phyloP scores from a whole-genome alignment of 2,329 filamentous ascomycete species.

The Alternaria triticina region DNA sequence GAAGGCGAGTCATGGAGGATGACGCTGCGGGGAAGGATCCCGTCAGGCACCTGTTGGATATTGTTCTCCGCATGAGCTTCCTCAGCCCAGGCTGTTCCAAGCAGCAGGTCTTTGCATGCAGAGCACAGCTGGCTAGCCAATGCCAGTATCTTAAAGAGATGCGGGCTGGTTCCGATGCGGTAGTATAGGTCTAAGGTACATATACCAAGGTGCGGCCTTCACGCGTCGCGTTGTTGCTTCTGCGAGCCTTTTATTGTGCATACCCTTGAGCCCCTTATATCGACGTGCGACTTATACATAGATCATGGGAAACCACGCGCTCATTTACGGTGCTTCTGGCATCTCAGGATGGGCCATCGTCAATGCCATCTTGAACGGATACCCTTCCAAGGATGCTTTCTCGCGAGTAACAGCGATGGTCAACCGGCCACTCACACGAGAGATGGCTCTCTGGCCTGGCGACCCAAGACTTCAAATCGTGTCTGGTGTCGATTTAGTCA shows the following conservation, averaged over 20 bases:
- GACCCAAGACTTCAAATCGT: constrained; percentile 46
- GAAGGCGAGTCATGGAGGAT: constrained; percentile 32
- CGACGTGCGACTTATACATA: not conserved
- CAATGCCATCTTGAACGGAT: constrained; percentile 56
- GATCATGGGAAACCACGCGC: constrained; percentile 40
- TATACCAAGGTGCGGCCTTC: not conserved
- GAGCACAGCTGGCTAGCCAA: not conserved
- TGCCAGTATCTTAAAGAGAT: not conserved
- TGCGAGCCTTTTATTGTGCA: not conserved
- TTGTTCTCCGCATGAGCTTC: constrained; percentile 31
- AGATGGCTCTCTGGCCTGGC: constrained; percentile 47
- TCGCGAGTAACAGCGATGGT: constrained; percentile 56
- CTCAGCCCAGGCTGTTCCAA: not conserved
- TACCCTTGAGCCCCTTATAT: not conserved
- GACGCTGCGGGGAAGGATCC: constrained; percentile 22
- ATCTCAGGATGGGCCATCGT: constrained; percentile 59
- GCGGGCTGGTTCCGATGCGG: not conserved
- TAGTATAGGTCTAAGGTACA: not conserved
- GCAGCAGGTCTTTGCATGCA: not conserved
- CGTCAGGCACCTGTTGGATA: constrained; percentile 29
- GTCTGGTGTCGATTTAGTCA: constrained; percentile 51
- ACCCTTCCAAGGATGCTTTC: constrained; percentile 54
- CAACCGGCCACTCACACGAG: constrained; percentile 51
- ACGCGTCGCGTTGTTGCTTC: not conserved
- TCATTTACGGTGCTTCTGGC: constrained; percentile 54